Percentiles rank a stretch among this genome's conserved stretches.
Evolutionary conservation across 2,329 filamentous ascomycete genomes (phyloP).

Genomic region (Tolypocladium paradoxum): DNA sequence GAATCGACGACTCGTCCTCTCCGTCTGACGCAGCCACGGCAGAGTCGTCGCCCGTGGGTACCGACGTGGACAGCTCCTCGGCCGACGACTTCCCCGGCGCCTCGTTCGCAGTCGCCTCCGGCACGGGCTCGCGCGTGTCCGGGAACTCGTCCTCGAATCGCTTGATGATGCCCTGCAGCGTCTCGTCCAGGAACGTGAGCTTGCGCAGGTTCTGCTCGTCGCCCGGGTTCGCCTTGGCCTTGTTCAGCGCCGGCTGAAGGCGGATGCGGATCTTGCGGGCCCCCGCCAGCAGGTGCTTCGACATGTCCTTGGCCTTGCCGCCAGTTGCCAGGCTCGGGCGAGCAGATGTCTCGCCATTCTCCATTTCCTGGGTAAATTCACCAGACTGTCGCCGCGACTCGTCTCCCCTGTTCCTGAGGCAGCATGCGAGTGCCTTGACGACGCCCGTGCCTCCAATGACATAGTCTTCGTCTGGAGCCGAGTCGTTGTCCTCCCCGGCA

Average conservation of each 20-base stretch:
- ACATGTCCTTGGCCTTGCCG: conserved; percentile 79
- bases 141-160: conserved; percentile 96
- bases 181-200: conserved; percentile 80
- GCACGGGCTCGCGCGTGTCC: conserved; percentile 52
- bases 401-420: conserved; percentile 65
- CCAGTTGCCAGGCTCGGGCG: conserved; percentile 26
- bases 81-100: conserved; percentile 6
- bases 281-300: conserved; percentile 75
- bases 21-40: conserved; percentile 30
- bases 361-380: conserved; percentile 41
- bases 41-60: conserved; percentile 21
- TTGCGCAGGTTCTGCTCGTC: conserved; percentile 72
- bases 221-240: conserved; percentile 55
- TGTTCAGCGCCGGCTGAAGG: conserved; percentile 71
- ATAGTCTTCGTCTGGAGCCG: conserved; percentile 83
- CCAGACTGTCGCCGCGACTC: conserved; percentile 45
- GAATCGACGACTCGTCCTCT: conserved; percentile 37
- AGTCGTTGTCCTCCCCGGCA: conserved; percentile 49
- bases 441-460: conserved; percentile 93
- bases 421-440: conserved; percentile 86
- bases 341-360: conserved; percentile 36
- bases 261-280: conserved; percentile 80
- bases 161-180: conserved; percentile 81
- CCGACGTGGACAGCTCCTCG: conserved; percentile 12
- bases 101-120: background rate